Base-by-base conservation (phyloP, 306 rosid species). In the Quercus gilva region DNA sequence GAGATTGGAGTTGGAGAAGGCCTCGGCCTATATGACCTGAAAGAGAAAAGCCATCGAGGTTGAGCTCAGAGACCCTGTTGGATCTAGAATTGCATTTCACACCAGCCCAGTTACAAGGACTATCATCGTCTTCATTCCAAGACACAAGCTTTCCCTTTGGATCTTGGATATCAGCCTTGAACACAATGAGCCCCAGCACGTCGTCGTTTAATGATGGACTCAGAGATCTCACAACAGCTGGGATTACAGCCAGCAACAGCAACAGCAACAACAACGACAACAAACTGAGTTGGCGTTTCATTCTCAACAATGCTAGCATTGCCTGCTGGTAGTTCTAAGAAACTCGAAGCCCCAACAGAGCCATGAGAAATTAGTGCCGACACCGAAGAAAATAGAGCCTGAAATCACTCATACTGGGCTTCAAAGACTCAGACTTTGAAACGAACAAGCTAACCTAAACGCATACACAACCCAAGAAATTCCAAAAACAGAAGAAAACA, bases 111-210 rank as follows among this genome's bases (percentile, higher is more conserved):
- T 78, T 83, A 74, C 99, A 96, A 6, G 96, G 88, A 43, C 57
- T 90, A 64, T 91, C 93, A 37, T 93, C 98, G 64, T 91, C 99
- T 88, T 96, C 99, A 74, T 81, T 93, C 99, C 99, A 96, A 53
- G 96, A 85, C 1, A 69, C 61, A 0, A 96, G 83, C 83, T 87
- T 91, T 55, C 90, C 90, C 79, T 88, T 88, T 4, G 98, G 97
- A 86, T 96, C 99, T 89, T 79, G 86, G 60, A 93, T 82, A 60
- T 96, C 97, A 4, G 98, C 94, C 82, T 91, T 96, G 88, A 96
- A 93, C 82, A 96, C 98, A 73, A 96, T 93, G 80, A 96, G 79
- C 37, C 98, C 99, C 90, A 96, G 74, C 56, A 93, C 98, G 85
- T 96, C 99, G 78, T 96, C 99, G 87, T 93, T 96, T 55, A 96